These are phyloP conservation scores for Arabidopsis arenosa DNA, from an alignment of 345 rosid species.

Conservation along the genomic window DNA sequence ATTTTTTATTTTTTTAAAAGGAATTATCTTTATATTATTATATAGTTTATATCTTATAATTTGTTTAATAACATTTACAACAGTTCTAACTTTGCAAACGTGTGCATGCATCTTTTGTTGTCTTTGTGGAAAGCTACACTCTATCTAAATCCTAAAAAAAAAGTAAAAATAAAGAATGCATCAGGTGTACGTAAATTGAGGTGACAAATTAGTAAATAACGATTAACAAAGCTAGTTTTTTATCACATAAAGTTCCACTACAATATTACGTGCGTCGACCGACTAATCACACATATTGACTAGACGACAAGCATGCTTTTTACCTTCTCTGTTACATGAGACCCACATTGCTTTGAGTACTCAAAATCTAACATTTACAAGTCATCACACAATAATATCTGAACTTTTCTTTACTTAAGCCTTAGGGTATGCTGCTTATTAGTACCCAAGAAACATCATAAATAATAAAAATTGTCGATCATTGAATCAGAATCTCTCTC, in stretches of 20 bases:
- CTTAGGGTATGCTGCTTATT: conserved; percentile 8
- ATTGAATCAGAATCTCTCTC: conserved; percentile 22
- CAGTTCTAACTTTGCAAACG: conserved; percentile 1
- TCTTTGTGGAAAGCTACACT: conserved; percentile 12
- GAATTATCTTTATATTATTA: background rate
- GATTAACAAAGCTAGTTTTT: conserved; percentile 11
- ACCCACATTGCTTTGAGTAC: conserved; percentile 28
- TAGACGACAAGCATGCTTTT: conserved; percentile 34
- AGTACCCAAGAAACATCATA: conserved; percentile 6
- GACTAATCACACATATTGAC: conserved; percentile 28
- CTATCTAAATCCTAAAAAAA: conserved; percentile 7
- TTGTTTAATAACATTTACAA: background rate
- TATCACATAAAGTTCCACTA: conserved; percentile 30
- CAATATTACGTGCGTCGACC: conserved; percentile 33
- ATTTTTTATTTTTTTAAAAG: too few relatives aligned
- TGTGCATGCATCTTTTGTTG: conserved; percentile 1
- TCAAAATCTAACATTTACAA: conserved; percentile 38
- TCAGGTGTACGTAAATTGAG: conserved; percentile 28
- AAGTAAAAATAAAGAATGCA: conserved; percentile 5
- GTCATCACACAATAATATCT: conserved; percentile 30
- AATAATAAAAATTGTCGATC: conserved; percentile 1
- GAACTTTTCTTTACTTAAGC: conserved; percentile 7
- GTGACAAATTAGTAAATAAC: conserved; percentile 24
- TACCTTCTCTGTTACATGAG: conserved; percentile 24
- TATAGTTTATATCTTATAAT: background rate